These are phyloP conservation scores for Chrysosporium keratinophilum DNA, from an alignment of 2,329 filamentous ascomycete genomes.

Conservation along the genomic window DNA sequence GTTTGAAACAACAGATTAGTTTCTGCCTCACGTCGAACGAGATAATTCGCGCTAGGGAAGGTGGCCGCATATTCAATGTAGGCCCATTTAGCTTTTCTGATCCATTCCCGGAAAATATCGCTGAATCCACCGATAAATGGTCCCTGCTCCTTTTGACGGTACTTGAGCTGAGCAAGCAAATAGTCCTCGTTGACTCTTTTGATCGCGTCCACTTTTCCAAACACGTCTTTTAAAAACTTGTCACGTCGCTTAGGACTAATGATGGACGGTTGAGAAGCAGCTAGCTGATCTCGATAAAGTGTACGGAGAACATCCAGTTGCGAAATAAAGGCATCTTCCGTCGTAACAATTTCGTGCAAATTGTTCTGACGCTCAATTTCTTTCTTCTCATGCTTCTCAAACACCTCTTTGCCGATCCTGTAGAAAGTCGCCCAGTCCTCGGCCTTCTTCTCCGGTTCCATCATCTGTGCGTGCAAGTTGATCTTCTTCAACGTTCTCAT, in stretches of 20 bases:
- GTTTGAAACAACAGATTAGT: constrained; percentile 75
- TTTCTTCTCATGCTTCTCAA: constrained; percentile 64
- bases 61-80: constrained; percentile 88
- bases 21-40: constrained; percentile 73
- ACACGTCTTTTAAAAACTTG: constrained; percentile 74
- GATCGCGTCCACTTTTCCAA: constrained; percentile 81
- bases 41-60: constrained; percentile 72
- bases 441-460: constrained; percentile 57
- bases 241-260: constrained; percentile 67
- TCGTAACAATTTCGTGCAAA: constrained; percentile 87
- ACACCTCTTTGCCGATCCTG: constrained; percentile 64
- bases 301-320: constrained; percentile 76
- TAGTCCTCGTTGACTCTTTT: constrained; percentile 88
- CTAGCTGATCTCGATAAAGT: constrained; percentile 74
- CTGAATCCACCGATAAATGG: constrained; percentile 91
- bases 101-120: constrained; percentile 97
- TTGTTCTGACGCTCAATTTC: constrained; percentile 90
- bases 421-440: constrained; percentile 89
- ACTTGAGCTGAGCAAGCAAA: constrained; percentile 85
- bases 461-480: constrained; percentile 64
- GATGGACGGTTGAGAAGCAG: constrained; percentile 63
- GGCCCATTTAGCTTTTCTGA: constrained; percentile 75
- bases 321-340: constrained; percentile 82
- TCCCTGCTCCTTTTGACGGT: constrained; percentile 90
- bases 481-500: constrained; percentile 91